A percentile compares a stretch with the other conserved stretches of the same genome.
Conservation (phyloP, 139 green algal species). For the Chlorella sp. region DNA sequence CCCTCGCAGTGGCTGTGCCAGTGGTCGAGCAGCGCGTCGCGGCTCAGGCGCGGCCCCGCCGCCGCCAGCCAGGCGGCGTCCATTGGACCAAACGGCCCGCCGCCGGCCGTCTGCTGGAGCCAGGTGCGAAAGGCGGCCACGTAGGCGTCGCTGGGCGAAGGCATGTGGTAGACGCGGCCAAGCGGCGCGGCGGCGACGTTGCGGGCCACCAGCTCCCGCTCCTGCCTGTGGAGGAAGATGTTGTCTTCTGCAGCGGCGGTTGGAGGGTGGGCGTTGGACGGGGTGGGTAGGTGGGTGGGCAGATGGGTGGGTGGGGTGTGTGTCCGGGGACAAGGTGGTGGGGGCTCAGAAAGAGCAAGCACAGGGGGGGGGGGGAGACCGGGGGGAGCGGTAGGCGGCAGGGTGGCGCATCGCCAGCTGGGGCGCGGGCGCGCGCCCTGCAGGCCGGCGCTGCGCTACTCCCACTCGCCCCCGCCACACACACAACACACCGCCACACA, state of each 20-base stretch:
- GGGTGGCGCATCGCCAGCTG: too few relatives aligned
- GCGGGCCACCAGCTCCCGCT: constrained; percentile 27
- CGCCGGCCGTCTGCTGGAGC: constrained; percentile 33
- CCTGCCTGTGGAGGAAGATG: constrained; percentile 58
- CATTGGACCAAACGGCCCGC: constrained; percentile 52
- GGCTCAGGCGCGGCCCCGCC: constrained; percentile 13
- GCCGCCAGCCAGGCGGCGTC: constrained; percentile 29
- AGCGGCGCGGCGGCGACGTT: constrained; percentile 36
- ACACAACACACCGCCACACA: background rate
- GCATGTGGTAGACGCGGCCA: constrained; percentile 54
- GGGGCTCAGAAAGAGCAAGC: too few relatives aligned
- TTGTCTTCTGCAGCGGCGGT: too few relatives aligned
- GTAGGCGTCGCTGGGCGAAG: constrained; percentile 39
- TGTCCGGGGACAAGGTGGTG: too few relatives aligned
- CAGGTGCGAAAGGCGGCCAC: constrained; percentile 49
- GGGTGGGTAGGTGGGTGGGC: too few relatives aligned
- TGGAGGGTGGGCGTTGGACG: too few relatives aligned
- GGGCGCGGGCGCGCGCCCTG: too few relatives aligned
- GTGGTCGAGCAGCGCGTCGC: constrained; percentile 36
- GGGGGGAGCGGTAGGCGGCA: too few relatives aligned
- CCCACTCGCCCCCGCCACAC: background rate
- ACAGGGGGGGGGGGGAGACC: too few relatives aligned
- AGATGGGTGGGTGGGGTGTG: too few relatives aligned
- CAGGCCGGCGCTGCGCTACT: background rate
- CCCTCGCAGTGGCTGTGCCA: constrained; percentile 30